phyloP scores from a whole-genome alignment of 441 rosid species.

The Syzygium syzygioides region DNA sequence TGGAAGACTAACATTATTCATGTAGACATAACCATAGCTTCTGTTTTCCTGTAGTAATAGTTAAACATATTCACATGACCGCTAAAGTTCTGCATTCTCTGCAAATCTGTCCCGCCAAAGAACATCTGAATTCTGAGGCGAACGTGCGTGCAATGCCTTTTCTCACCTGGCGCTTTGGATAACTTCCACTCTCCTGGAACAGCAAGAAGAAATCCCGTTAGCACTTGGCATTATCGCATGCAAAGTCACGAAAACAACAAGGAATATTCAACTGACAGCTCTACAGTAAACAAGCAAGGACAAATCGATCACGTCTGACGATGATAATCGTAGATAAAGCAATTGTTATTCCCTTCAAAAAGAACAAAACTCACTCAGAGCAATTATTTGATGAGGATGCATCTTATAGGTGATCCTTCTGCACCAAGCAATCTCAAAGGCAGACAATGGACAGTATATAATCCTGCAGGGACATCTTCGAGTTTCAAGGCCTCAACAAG shows the following conservation, averaged over 20 bases:
- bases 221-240: neutral
- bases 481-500: slow-evolving; percentile 13
- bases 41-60: neutral
- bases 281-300: neutral
- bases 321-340: neutral
- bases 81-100: neutral
- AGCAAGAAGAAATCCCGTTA: neutral
- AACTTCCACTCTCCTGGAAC: neutral
- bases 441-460: slow-evolving; percentile 10
- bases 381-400: slow-evolving; percentile 10
- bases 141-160: neutral
- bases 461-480: neutral
- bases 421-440: slow-evolving; percentile 14
- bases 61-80: neutral
- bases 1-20: neutral
- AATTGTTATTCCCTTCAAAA: neutral
- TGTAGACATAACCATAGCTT: neutral
- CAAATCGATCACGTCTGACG: neutral
- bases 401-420: slow-evolving; percentile 9
- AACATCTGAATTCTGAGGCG: neutral
- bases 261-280: neutral
- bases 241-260: neutral
- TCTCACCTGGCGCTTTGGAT: neutral
- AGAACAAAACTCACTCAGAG: neutral
- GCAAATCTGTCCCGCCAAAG: neutral